Evolutionary conservation across 768 basidiomycete species (phyloP).

Genomic region (Tylopilus sp.): DNA sequence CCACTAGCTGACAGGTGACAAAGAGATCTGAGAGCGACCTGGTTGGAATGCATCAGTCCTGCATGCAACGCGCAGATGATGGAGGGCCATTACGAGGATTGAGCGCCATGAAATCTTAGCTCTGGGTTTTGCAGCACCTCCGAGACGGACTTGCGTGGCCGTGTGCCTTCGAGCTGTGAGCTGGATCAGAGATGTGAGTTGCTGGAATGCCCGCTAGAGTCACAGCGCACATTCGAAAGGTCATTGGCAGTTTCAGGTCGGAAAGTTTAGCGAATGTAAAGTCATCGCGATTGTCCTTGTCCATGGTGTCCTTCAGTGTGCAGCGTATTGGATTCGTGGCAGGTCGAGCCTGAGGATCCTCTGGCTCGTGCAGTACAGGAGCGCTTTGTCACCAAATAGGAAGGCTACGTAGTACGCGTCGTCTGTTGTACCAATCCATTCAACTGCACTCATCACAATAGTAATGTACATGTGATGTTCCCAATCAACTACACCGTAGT

Average conservation of each 20-base stretch:
- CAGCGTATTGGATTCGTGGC: neutral
- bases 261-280: slow-evolving; percentile 91
- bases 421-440: neutral
- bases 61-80: slow-evolving; percentile 5
- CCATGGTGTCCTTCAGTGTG: slow-evolving; percentile 34
- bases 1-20: slow-evolving; percentile 88
- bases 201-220: neutral
- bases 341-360: too few relatives aligned
- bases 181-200: slow-evolving; percentile 35
- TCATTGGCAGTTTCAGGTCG: slow-evolving; percentile 83
- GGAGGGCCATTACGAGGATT: slow-evolving; percentile 53
- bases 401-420: neutral
- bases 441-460: neutral
- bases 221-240: slow-evolving; percentile 69
- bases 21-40: slow-evolving; percentile 91
- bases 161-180: slow-evolving; percentile 81
- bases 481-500: slow-evolving; percentile 21
- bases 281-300: slow-evolving; percentile 73
- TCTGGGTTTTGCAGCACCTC: slow-evolving; percentile 84
- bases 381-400: slow-evolving; percentile 3
- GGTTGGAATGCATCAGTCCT: slow-evolving; percentile 20
- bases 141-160: slow-evolving; percentile 67
- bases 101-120: slow-evolving; percentile 77
- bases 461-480: slow-evolving; percentile 18
- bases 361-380: neutral